A percentile compares a stretch with the other conserved stretches of the same genome.
phyloP scores from a whole-genome alignment of 140 eudicot species.

The Erigeron philadelphicus region DNA sequence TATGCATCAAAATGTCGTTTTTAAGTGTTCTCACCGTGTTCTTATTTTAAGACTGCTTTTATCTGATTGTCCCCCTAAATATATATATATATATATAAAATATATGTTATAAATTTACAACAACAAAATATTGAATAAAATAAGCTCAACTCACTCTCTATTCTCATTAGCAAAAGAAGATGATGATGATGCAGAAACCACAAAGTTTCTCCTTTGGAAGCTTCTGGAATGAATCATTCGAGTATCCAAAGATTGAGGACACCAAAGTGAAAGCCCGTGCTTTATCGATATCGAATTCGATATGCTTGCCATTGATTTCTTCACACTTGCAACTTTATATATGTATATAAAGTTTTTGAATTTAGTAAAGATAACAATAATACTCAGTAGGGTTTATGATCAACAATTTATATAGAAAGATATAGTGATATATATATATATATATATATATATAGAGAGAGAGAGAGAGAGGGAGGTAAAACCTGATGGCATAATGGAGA shows the following conservation, averaged over 20 bases:
- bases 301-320: slow-evolving; percentile 52
- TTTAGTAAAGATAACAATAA: background rate
- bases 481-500: slow-evolving; percentile 41
- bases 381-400: slow-evolving; percentile 24
- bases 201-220: slow-evolving; percentile 49
- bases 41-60: no score
- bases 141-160: slow-evolving; percentile 52
- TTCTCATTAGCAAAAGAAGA: slow-evolving; percentile 72
- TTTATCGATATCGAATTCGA: slow-evolving; percentile 53
- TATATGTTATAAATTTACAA: background rate
- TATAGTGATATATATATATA: background rate
- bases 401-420: background rate
- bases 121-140: background rate
- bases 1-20: no score
- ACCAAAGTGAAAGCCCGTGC: slow-evolving; percentile 56
- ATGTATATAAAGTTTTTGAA: background rate
- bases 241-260: slow-evolving; percentile 46
- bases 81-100: background rate
- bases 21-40: no score
- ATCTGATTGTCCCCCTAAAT: no score
- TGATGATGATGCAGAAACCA: slow-evolving; percentile 51
- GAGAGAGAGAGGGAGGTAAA: slow-evolving; percentile 3
- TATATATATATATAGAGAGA: background rate
- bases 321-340: slow-evolving; percentile 20
- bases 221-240: slow-evolving; percentile 34